A percentile compares a stretch with the other conserved stretches of the same genome.
Conservation (phyloP, 805 yeast species). For the Metschnikowia amazonensis region DNA sequence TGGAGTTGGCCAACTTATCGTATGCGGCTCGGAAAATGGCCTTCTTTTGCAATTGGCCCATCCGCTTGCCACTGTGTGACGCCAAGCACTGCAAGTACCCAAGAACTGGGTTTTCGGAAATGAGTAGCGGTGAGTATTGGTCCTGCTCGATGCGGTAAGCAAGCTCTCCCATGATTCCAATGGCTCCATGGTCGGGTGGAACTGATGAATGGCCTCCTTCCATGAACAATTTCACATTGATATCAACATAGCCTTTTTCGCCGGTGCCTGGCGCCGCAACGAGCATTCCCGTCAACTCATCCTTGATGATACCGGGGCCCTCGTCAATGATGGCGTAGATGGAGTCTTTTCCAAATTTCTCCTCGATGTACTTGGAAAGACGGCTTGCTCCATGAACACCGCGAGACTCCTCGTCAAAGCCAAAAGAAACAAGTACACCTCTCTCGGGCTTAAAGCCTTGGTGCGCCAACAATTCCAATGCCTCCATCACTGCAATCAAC, state of each 20-base stretch:
- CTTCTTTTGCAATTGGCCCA: constrained; percentile 23
- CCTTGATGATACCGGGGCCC: constrained; percentile 16
- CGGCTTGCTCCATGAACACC: constrained; percentile 14
- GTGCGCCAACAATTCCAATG: constrained; percentile 14
- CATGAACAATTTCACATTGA: constrained; percentile 40
- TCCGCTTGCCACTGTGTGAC: constrained; percentile 34
- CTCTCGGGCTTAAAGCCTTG: constrained; percentile 13
- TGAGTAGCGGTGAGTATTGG: constrained; percentile 47
- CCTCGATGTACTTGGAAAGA: constrained; percentile 11
- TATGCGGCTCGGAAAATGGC: constrained; percentile 34
- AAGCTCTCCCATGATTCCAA: constrained; percentile 67
- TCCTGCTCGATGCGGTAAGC: constrained; percentile 52
- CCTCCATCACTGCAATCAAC: constrained; percentile 60
- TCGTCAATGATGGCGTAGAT: constrained; percentile 20
- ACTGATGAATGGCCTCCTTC: constrained; percentile 78
- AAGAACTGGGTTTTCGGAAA: constrained; percentile 57
- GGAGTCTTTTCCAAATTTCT: constrained; percentile 14
- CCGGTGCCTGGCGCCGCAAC: constrained; percentile 17
- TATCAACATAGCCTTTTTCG: constrained; percentile 17
- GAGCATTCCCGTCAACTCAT: constrained; percentile 9
- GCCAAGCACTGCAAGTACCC: constrained; percentile 61
- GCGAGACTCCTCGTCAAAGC: constrained; percentile 20
- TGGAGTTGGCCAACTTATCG: constrained; percentile 32
- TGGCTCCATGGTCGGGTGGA: constrained; percentile 80
- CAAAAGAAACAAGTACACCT: constrained; percentile 15